These are phyloP conservation scores for Pseudotulostoma volvatum DNA, from an alignment of 495 filamentous ascomycete genomes.

Conservation along the genomic window DNA sequence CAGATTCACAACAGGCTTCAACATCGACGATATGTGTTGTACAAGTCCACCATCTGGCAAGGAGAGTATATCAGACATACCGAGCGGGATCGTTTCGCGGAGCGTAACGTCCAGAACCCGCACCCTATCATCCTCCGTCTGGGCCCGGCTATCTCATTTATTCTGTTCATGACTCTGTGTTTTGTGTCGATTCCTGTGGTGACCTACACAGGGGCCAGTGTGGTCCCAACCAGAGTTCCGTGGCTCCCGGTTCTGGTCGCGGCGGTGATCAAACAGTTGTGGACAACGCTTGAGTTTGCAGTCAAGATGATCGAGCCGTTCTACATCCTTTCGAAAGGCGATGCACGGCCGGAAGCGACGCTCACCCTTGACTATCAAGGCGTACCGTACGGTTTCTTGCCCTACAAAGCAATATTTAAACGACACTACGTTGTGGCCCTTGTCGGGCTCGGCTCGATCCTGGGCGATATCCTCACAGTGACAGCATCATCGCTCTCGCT, in stretches of 20 bases:
- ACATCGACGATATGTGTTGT: conserved; percentile 46
- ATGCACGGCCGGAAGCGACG: conserved; percentile 39
- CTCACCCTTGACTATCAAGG: conserved; percentile 58
- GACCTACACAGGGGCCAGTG: conserved; percentile 36
- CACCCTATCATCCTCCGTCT: conserved; percentile 54
- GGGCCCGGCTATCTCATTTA: conserved; percentile 40
- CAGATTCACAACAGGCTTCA: conserved; percentile 50
- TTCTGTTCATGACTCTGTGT: conserved; percentile 35
- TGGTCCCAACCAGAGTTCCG: conserved; percentile 41
- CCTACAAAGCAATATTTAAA: conserved; percentile 42
- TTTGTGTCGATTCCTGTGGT: conserved; percentile 36
- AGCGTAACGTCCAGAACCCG: conserved; percentile 29
- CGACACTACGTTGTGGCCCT: conserved; percentile 44
- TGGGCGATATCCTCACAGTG: conserved; percentile 53
- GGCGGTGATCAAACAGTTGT: conserved; percentile 47
- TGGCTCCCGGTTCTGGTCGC: conserved; percentile 48
- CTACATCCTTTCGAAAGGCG: conserved; percentile 45
- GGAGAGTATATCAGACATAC: conserved; percentile 27
- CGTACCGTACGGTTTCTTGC: conserved; percentile 48
- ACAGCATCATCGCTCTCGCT: conserved; percentile 41
- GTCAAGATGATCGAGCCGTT: conserved; percentile 63
- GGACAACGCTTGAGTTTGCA: conserved; percentile 52
- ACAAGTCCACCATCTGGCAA: conserved; percentile 49
- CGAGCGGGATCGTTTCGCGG: conserved; percentile 19
- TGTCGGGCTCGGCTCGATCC: conserved; percentile 43